phyloP scores from a whole-genome alignment of 2,329 filamentous ascomycete species.

The Tolypocladium pustulatum region DNA sequence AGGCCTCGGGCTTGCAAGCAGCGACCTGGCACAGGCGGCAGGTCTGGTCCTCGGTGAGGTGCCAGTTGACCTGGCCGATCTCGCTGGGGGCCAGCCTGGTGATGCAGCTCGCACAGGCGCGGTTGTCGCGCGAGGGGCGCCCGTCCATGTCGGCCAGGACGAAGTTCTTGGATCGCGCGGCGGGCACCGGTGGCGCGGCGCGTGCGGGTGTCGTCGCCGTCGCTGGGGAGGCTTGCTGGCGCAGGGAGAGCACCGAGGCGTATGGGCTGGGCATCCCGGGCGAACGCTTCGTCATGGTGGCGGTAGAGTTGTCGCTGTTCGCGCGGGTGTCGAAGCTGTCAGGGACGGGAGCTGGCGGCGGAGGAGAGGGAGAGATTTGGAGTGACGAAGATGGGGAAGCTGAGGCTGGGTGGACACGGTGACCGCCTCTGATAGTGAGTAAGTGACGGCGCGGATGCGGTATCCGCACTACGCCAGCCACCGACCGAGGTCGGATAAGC shows the following conservation, averaged over 20 bases:
- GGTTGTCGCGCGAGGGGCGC: slow-evolving; percentile 20
- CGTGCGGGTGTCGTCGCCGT: slow-evolving; percentile 17
- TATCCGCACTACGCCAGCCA: neutral
- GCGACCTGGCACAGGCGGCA: slow-evolving; percentile 27
- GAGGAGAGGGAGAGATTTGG: neutral
- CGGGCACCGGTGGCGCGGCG: slow-evolving; percentile 5
- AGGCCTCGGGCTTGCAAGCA: slow-evolving; percentile 46
- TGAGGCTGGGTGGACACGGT: neutral
- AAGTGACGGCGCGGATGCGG: too few relatives aligned
- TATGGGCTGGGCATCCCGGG: slow-evolving; percentile 32
- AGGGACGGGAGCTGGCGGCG: neutral
- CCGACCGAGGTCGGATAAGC: neutral
- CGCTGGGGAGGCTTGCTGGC: slow-evolving; percentile 24
- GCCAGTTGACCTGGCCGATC: slow-evolving; percentile 20
- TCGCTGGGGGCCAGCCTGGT: slow-evolving; percentile 18
- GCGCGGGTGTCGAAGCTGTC: neutral
- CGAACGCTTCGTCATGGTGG: slow-evolving; percentile 21
- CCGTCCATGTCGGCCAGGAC: slow-evolving; percentile 30
- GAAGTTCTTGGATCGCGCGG: slow-evolving; percentile 31
- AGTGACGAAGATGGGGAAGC: neutral
- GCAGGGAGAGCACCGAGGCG: slow-evolving; percentile 33
- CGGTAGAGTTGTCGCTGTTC: neutral
- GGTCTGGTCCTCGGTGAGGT: slow-evolving; percentile 10
- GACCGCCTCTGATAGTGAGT: too few relatives aligned
- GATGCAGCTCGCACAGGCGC: slow-evolving; percentile 28